These are phyloP conservation scores for Carex scoparia DNA, from an alignment of 176 grass and related monocot genomes.

Conservation along the genomic window DNA sequence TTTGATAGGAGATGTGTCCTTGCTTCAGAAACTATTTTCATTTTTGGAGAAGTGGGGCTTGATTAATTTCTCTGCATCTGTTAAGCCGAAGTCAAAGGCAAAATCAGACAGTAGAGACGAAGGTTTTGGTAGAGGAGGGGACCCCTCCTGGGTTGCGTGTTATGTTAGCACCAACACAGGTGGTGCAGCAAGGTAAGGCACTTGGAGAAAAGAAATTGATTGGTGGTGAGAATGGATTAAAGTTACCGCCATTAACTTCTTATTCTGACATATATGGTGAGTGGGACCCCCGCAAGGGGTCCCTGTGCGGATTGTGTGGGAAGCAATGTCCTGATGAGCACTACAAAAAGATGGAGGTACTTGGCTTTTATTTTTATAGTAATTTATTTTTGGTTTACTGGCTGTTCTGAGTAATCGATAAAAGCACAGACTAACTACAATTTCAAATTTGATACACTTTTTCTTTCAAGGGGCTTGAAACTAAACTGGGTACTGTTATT, in stretches of 20 bases:
- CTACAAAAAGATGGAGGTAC: conserved; percentile 50
- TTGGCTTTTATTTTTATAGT: neutral
- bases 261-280: conserved; percentile 77
- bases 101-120: conserved; percentile 24
- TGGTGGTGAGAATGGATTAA: conserved; percentile 40
- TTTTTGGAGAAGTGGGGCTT: conserved; percentile 61
- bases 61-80: conserved; percentile 61
- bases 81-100: neutral
- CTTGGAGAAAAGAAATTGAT: conserved; percentile 37
- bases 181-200: conserved; percentile 27
- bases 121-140: conserved; percentile 62
- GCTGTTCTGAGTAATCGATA: neutral
- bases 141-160: conserved; percentile 22
- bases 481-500: conserved; percentile 20
- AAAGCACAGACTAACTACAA: neutral
- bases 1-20: conserved; percentile 60
- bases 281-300: conserved; percentile 41
- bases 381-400: neutral
- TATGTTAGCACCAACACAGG: conserved; percentile 27
- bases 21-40: conserved; percentile 66
- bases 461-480: neutral
- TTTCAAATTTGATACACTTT: neutral
- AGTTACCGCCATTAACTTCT: conserved; percentile 64
- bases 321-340: conserved; percentile 25
- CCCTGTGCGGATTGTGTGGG: conserved; percentile 42